A percentile compares a stretch with the other conserved stretches of the same genome.
Evolutionary conservation across 306 rosid genomes (phyloP).

Genomic region (Cicer arietinum): DNA sequence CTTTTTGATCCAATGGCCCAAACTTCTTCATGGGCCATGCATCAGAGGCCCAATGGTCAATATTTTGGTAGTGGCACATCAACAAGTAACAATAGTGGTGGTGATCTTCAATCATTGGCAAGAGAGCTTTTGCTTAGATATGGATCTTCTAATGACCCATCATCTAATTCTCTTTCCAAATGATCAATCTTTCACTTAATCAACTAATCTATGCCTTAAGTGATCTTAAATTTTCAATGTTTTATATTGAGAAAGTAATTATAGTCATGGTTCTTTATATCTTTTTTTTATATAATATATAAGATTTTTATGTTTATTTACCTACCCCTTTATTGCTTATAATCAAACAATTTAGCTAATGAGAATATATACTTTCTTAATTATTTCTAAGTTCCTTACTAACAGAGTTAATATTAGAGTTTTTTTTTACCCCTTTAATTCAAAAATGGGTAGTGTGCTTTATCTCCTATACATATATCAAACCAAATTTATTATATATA

Average conservation of each 20-base stretch:
- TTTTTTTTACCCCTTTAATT: too few relatives aligned
- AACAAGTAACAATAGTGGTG: conserved; percentile 32
- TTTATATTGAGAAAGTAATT: conserved; percentile 54
- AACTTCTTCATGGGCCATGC: conserved; percentile 68
- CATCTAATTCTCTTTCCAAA: conserved; percentile 61
- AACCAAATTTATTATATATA: too few relatives aligned
- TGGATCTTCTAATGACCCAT: conserved; percentile 57
- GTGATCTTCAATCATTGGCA: conserved; percentile 83
- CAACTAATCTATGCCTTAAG: conserved; percentile 49
- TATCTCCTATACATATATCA: too few relatives aligned
- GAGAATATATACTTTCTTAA: too few relatives aligned
- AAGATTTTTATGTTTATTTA: neutral
- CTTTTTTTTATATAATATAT: neutral
- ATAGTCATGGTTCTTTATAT: conserved; percentile 42
- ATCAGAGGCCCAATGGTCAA: conserved; percentile 63
- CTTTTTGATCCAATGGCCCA: conserved; percentile 86
- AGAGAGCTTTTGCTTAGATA: conserved; percentile 69
- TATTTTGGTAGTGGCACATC: conserved; percentile 48
- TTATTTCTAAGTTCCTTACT: too few relatives aligned
- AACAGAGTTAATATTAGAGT: too few relatives aligned
- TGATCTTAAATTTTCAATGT: conserved; percentile 43
- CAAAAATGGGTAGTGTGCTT: too few relatives aligned
- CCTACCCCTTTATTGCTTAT: neutral
- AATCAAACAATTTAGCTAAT: too few relatives aligned
- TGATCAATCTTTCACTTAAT: conserved; percentile 48